Percentiles rank a stretch among this genome's conserved stretches.
These are phyloP conservation scores for Dacryopinax primogenitus DNA, from an alignment of 768 basidiomycete genomes.

Conservation along the genomic window DNA sequence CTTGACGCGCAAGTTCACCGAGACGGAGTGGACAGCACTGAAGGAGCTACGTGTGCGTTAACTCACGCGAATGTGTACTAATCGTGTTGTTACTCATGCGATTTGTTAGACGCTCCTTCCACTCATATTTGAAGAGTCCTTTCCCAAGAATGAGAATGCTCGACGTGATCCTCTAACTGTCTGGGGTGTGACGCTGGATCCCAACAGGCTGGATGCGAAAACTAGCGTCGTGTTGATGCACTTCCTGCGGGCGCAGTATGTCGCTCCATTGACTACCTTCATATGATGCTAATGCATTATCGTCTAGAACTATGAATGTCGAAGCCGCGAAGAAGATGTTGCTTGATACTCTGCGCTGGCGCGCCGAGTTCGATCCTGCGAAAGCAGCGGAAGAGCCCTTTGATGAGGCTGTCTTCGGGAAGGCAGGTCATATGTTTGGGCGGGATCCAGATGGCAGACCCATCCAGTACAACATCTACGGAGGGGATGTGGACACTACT, in stretches of 20 bases:
- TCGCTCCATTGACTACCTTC: background rate
- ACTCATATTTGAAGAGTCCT: conserved; percentile 45
- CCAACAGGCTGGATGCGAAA: conserved; percentile 42
- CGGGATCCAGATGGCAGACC: conserved; percentile 60
- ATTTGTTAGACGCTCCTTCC: conserved; percentile 34
- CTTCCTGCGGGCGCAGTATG: conserved; percentile 62
- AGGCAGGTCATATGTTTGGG: conserved; percentile 51
- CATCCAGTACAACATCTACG: conserved; percentile 71
- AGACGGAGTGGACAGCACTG: conserved; percentile 59
- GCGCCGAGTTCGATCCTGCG: conserved; percentile 51
- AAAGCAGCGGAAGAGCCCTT: conserved; percentile 47
- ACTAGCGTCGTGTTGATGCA: conserved; percentile 70
- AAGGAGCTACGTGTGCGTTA: conserved; percentile 49
- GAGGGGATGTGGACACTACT: conserved; percentile 50
- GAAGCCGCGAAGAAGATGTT: conserved; percentile 51
- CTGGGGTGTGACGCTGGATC: conserved; percentile 64
- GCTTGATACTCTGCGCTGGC: conserved; percentile 56
- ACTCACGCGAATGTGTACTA: background rate
- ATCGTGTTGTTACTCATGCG: background rate
- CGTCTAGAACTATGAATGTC: conserved; percentile 39
- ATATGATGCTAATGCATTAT: background rate
- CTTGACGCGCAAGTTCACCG: conserved; percentile 55
- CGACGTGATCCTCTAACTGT: conserved; percentile 40
- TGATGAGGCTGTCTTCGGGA: conserved; percentile 49
- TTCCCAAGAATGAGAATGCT: conserved; percentile 43